Conservation (phyloP, 2,329 filamentous ascomycete species). For the Verticillium klebahnii region DNA sequence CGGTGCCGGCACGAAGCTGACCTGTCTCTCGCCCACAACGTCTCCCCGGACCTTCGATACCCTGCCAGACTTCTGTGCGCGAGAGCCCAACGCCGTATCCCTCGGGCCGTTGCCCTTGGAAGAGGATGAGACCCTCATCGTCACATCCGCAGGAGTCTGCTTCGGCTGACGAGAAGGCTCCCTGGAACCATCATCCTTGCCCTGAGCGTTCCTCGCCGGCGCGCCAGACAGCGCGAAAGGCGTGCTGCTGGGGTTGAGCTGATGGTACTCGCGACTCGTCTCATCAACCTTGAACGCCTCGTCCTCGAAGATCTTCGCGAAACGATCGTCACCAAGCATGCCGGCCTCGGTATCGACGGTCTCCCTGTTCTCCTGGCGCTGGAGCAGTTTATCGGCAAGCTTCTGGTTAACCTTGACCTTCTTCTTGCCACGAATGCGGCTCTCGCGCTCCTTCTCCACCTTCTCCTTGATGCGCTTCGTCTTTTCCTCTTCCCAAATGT, state of each 20-base stretch:
- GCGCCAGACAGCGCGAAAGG: slow-evolving; percentile 7
- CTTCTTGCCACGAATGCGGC: slow-evolving; percentile 87
- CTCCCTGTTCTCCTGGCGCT: slow-evolving; percentile 56
- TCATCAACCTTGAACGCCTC: slow-evolving; percentile 93
- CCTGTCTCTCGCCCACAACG: slow-evolving; percentile 58
- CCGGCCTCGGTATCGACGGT: slow-evolving; percentile 56
- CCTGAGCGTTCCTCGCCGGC: slow-evolving; percentile 2
- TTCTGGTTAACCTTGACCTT: slow-evolving; percentile 96
- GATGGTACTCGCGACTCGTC: slow-evolving; percentile 76
- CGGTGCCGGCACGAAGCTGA: slow-evolving; percentile 67
- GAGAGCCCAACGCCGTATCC: slow-evolving; percentile 53
- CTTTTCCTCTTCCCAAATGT: slow-evolving; percentile 87
- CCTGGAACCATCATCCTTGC: slow-evolving; percentile 8
- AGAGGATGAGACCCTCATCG: slow-evolving; percentile 66
- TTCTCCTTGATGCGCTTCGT: slow-evolving; percentile 89
- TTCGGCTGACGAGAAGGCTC: slow-evolving; percentile 19
- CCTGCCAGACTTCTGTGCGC: slow-evolving; percentile 46
- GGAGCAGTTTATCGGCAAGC: slow-evolving; percentile 68
- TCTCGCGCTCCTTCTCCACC: slow-evolving; percentile 95
- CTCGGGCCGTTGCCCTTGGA: slow-evolving; percentile 57
- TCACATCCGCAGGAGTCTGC: slow-evolving; percentile 24
- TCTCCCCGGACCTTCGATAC: slow-evolving; percentile 42
- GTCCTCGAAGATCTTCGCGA: slow-evolving; percentile 85
- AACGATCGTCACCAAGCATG: slow-evolving; percentile 79
- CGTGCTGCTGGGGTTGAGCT: slow-evolving; percentile 79